Evolutionary conservation across 2,329 filamentous ascomycete genomes (phyloP).

Genomic region (Coniochaeta sp.): DNA sequence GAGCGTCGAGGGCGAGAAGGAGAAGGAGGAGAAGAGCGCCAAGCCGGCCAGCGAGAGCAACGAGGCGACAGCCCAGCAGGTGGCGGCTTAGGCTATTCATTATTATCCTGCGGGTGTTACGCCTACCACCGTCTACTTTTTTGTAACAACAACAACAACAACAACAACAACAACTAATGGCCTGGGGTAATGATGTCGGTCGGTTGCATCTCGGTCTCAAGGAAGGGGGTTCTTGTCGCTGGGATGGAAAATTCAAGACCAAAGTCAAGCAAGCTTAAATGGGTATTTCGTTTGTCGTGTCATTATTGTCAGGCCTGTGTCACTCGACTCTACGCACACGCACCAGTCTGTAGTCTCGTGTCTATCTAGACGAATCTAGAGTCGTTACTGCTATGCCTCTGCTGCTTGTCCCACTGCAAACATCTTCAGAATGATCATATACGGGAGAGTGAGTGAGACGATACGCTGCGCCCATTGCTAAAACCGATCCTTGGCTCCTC

Average conservation of each 20-base stretch:
- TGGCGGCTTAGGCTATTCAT: constrained; percentile 1
- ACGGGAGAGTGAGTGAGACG: too few species aligned
- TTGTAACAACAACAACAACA: not conserved
- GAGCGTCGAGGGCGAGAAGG: constrained; percentile 53
- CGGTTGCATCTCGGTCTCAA: not conserved
- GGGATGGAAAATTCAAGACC: not conserved
- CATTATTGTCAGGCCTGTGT: not conserved
- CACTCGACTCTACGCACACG: not conserved
- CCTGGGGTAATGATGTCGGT: not conserved
- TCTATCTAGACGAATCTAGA: not conserved
- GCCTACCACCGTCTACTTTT: not conserved
- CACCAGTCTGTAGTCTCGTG: not conserved
- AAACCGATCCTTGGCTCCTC: too few species aligned
- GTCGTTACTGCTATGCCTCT: not conserved
- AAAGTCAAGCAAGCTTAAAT: not conserved
- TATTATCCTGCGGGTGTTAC: not conserved
- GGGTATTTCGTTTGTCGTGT: not conserved
- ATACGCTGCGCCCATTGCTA: too few species aligned
- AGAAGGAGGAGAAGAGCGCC: constrained; percentile 44
- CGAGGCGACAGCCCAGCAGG: constrained; percentile 33
- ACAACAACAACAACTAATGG: not conserved
- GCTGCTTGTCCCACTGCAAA: not conserved
- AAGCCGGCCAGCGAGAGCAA: constrained; percentile 59
- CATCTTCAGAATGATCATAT: too few species aligned
- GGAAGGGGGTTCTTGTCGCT: not conserved